phyloP scores from a whole-genome alignment of 768 basidiomycete genomes.

The Scleroderma citrinum region DNA sequence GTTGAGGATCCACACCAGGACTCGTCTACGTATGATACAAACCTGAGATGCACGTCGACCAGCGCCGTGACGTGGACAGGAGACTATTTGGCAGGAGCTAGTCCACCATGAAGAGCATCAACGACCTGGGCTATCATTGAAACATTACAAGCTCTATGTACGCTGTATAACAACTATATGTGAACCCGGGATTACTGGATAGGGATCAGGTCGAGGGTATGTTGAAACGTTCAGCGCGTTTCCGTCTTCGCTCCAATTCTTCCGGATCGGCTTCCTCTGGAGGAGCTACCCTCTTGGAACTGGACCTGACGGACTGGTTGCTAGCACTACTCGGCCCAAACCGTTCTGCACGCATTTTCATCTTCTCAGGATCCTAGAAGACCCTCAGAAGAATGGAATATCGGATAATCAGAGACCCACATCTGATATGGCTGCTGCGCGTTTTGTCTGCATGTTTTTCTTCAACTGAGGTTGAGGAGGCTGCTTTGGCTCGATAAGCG shows the following conservation, averaged over 20 bases:
- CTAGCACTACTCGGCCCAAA: constrained; percentile 36
- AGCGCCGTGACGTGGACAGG: no score
- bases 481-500: constrained; percentile 41
- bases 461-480: constrained; percentile 22
- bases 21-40: no score
- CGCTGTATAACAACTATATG: no score
- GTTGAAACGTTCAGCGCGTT: constrained; percentile 63
- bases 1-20: no score
- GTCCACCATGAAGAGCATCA: no score
- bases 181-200: no score
- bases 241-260: constrained; percentile 51
- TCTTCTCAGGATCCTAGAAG: constrained; percentile 42
- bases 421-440: constrained; percentile 2
- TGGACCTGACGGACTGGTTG: constrained; percentile 24
- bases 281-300: constrained; percentile 30
- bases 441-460: constrained; percentile 1
- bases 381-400: constrained; percentile 1
- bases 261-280: constrained; percentile 46
- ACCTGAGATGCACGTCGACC: no score
- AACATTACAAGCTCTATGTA: no score
- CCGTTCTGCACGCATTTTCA: constrained; percentile 47
- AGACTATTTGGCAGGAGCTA: no score
- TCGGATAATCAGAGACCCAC: neutral
- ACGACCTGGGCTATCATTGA: no score
- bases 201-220: constrained; percentile 1